Percentiles rank a stretch among this genome's conserved stretches.
phyloP scores from a whole-genome alignment of 1,284 basidiomycete species.

The Pterulicium gracile region DNA sequence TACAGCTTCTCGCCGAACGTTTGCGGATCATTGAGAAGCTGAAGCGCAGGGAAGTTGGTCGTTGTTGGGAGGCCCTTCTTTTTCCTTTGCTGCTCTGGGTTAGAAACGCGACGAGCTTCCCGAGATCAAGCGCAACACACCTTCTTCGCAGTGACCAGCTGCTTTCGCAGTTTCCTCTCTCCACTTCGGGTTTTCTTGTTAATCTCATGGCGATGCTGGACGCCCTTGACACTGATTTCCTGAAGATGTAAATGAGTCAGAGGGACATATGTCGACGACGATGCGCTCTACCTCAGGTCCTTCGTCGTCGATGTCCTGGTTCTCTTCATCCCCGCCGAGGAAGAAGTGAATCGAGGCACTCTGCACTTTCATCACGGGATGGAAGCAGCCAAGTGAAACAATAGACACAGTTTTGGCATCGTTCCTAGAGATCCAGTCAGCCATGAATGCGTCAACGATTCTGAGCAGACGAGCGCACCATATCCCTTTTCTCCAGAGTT shows the following conservation, averaged over 20 bases:
- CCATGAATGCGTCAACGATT: background rate
- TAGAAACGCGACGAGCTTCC: background rate
- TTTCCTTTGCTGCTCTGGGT: conserved; percentile 39
- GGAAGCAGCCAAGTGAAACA: conserved; percentile 85
- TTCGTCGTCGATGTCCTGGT: conserved; percentile 61
- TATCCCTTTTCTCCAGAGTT: conserved; percentile 90
- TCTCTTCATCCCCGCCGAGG: conserved; percentile 72
- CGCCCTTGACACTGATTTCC: conserved; percentile 56
- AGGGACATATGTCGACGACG: conserved; percentile 3
- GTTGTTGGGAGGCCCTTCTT: conserved; percentile 31
- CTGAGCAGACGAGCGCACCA: conserved; percentile 45
- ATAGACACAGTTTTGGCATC: conserved; percentile 94
- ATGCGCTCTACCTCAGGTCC: conserved; percentile 36
- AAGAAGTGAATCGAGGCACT: conserved; percentile 97
- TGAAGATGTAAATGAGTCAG: conserved; percentile 17
- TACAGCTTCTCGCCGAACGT: conserved; percentile 94
- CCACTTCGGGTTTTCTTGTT: conserved; percentile 83
- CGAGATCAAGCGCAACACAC: conserved; percentile 21
- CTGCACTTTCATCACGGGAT: conserved; percentile 92
- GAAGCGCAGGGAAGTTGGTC: conserved; percentile 87
- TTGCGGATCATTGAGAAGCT: conserved; percentile 93
- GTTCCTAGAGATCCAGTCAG: conserved; percentile 41
- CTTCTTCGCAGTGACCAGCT: conserved; percentile 61
- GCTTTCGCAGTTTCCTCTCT: conserved; percentile 69
- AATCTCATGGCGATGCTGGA: conserved; percentile 78